Base-by-base conservation (phyloP, 495 filamentous ascomycete genomes). In the Penicillium verhagenii region DNA sequence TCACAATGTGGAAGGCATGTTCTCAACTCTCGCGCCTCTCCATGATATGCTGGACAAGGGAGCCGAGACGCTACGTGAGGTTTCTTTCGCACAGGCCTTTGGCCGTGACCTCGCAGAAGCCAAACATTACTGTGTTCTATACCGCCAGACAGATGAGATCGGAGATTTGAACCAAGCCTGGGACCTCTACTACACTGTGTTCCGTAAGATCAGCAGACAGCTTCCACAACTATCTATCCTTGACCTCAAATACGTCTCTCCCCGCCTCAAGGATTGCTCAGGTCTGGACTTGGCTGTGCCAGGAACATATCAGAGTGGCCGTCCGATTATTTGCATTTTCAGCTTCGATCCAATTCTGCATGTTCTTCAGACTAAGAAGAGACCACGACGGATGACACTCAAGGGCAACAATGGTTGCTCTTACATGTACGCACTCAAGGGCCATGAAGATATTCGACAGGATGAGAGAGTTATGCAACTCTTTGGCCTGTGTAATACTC, bases 381-480 rank as follows among this genome's bases (percentile, higher is more conserved):
- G 92, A 25, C 94, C 94, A 4, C 81, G 94, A 47, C 92, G 93
- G 68, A 82, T 97, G 59, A 92, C 86, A 40, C 84, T 95, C 53
- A 85, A 86, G 64, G 94, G 92, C 29, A 94, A 86, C 61, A 95
- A 97, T 63, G 94, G 93, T 51, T 83, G 75, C 44, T 78, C 82
- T 11, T 96, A 97, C 74, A 86, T 89, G 46, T 96, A 96, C 74
- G 63, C 84, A 20, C 79, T 99, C 63, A 99, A 99, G 74, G 94
- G 94, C 9, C 95, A 97, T 61, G 94, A 99, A 74, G 94, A 99
- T 76, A 97, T 97, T 58, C 84, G 94, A 52, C 94, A 99, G 73
- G 94, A 99, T 65, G 94, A 99, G 68, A 87, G 94, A 73, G 93
- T 97, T 50, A 99, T 99, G 94, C 94, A 99, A 69, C 82, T 99